Base-by-base conservation (phyloP, 805 yeast genomes). In the Schwanniomyces pseudopolymorphus region DNA sequence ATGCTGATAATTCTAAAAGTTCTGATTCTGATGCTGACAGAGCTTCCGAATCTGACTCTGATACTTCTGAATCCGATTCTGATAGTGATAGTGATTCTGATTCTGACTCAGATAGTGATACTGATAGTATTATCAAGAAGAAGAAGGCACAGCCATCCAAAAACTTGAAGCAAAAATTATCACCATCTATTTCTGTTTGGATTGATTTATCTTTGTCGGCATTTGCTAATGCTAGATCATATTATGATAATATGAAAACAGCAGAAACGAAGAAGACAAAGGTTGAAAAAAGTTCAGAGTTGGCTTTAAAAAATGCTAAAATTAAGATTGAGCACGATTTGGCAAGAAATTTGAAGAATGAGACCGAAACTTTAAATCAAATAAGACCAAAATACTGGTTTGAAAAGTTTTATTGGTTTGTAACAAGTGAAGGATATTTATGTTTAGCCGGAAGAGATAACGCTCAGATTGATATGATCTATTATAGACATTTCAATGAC, bases 331-430 rank as follows among this genome's bases (percentile, higher is more conserved):
- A 78, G 42, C 81, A 78, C 21, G 96, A 91, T 57, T 67, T 91
- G 57, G 80, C 81, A 45, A 80, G 78, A 54, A 77, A 78, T 42
- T 67, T 87, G 48, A 77, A 77, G 42, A 81, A 80, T 48, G 82
- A 84, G 39, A 54, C 55, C 42, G 77, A 72, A 22, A 60, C 70
- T 6, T 67, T 85, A 46, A 83, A 79, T 50, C 81, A 79, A 33
- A 69, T 87, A 26, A 77, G 97, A 40, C 74, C 79, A 4, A 89
- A 89, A 40, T 84, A 74, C 60, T 91, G 97, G 88, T 94, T 94
- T 69, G 99, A 94, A 61, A 94, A 92, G 64, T 92, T 85, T 64
- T 82, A 77, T 58, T 94, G 99, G 99, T 94, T 94, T 59, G 73
- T 91, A n/a, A 80, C 97, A 0, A 83, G 85, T 53, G 98, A 92